Percentiles rank a stretch among this genome's conserved stretches.
Evolutionary conservation across 352 stramenopile species (phyloP).

Genomic region (Pelagophyceae sp.): DNA sequence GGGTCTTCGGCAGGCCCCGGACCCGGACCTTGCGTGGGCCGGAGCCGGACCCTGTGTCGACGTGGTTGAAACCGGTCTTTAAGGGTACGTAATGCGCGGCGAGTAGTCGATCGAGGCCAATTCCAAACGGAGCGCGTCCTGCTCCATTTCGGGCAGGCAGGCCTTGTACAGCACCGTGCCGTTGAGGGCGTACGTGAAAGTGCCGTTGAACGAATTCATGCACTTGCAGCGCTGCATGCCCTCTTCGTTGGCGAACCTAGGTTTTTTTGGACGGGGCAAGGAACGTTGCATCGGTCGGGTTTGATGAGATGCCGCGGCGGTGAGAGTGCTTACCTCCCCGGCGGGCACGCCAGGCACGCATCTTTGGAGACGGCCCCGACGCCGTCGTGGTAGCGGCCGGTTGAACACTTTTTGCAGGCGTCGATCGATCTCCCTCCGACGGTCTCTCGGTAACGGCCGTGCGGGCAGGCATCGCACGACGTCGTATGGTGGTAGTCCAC

Average conservation of each 20-base stretch:
- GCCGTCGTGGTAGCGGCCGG: neutral
- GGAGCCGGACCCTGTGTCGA: too few species aligned
- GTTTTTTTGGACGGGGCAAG: too few species aligned
- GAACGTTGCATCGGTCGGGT: too few species aligned
- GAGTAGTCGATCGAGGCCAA: conserved; percentile 4
- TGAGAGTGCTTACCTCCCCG: too few species aligned
- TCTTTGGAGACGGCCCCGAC: neutral
- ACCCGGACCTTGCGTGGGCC: too few species aligned
- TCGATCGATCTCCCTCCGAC: neutral
- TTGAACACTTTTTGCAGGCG: neutral
- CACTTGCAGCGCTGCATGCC: conserved; percentile 19
- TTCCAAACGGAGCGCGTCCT: neutral
- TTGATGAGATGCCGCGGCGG: too few species aligned
- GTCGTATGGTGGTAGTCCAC: conserved; percentile 11
- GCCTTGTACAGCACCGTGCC: neutral
- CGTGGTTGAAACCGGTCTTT: too few species aligned
- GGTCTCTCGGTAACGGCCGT: neutral
- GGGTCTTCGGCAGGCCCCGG: too few species aligned
- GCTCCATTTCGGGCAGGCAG: neutral
- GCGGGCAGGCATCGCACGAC: neutral
- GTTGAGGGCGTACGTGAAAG: neutral
- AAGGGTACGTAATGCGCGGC: conserved; percentile 4
- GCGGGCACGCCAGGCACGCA: neutral
- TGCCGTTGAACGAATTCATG: neutral
- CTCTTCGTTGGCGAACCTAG: conserved; percentile 8